phyloP scores from a whole-genome alignment of 306 rosid species.

The Amphicarpaea edgeworthii region DNA sequence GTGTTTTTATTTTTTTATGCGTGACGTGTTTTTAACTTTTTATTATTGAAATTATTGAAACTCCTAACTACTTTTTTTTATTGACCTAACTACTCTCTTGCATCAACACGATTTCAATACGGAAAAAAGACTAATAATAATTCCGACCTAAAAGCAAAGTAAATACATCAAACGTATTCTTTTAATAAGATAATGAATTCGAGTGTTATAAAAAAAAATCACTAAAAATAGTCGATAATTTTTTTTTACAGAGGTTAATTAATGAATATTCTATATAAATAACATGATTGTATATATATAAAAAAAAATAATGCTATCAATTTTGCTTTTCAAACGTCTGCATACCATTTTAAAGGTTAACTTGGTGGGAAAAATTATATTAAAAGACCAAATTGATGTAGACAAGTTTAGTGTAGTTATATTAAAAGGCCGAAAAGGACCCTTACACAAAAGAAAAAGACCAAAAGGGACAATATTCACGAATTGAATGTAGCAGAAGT shows the following conservation, averaged over 20 bases:
- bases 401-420: not conserved
- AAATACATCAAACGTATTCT: too few relatives aligned
- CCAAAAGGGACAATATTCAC: not conserved
- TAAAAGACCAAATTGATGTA: not conserved
- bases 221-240: too few relatives aligned
- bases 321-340: not conserved
- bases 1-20: too few relatives aligned
- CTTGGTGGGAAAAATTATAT: not conserved
- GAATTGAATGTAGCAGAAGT: conserved; percentile 18
- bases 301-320: not conserved
- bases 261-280: too few relatives aligned
- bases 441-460: too few relatives aligned
- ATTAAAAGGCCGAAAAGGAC: conserved; percentile 2
- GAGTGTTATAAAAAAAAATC: too few relatives aligned
- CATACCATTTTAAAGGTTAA: conserved; percentile 2
- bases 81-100: not conserved
- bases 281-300: too few relatives aligned
- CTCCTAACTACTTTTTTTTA: too few relatives aligned
- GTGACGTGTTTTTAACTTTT: too few relatives aligned
- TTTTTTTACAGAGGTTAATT: too few relatives aligned
- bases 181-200: too few relatives aligned
- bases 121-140: not conserved
- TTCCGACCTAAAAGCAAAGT: not conserved
- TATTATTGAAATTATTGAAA: too few relatives aligned
- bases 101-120: not conserved